phyloP scores from a whole-genome alignment of 2,329 filamentous ascomycete genomes.

The Alternaria gaisen region DNA sequence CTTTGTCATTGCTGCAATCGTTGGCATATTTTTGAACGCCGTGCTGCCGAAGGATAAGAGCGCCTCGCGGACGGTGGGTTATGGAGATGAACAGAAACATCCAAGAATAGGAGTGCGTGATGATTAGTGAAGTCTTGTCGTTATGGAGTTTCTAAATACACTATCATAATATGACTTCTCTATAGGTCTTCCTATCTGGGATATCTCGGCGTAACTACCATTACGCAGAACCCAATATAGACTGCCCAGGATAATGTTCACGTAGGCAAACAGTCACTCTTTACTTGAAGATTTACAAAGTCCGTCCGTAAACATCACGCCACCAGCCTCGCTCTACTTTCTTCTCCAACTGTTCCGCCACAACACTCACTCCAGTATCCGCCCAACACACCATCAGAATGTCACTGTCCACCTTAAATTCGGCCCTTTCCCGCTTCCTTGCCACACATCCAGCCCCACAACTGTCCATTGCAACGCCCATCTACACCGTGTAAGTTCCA shows the following conservation, averaged over 20 bases:
- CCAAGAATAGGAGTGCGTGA: constrained; percentile 15
- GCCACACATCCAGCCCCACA: not conserved
- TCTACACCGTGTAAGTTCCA: not conserved
- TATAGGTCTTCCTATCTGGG: not conserved
- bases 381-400: not conserved
- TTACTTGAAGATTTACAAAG: not conserved
- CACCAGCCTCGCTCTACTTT: constrained; percentile 4
- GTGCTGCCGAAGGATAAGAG: constrained; percentile 49
- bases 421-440: not conserved
- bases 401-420: not conserved
- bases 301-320: not conserved
- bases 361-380: not conserved
- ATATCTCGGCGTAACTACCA: not conserved
- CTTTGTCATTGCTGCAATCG: constrained; percentile 53
- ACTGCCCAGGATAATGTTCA: not conserved
- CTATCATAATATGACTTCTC: not conserved
- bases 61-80: not conserved
- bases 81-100: constrained; percentile 22
- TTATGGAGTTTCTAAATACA: not conserved
- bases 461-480: not conserved
- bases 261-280: too few relatives aligned
- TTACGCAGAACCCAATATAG: not conserved
- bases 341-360: not conserved
- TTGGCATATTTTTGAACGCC: constrained; percentile 54
- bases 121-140: constrained; percentile 2